These are phyloP conservation scores for Penstemon newberryi DNA, from an alignment of 257 asterid genomes.

Conservation along the genomic window DNA sequence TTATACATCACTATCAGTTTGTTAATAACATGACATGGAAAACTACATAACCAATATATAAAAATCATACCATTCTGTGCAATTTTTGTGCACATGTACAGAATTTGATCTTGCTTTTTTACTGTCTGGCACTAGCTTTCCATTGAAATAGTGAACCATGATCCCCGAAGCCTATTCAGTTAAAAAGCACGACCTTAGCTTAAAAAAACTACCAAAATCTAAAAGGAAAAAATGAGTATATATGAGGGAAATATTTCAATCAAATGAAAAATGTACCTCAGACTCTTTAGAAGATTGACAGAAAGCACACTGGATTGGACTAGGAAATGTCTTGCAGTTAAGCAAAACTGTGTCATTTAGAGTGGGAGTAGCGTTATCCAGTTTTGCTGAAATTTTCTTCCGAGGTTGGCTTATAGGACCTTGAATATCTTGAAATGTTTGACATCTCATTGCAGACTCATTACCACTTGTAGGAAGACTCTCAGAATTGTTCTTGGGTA, in stretches of 20 bases:
- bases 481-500: conserved; percentile 25
- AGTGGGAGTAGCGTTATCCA: conserved; percentile 29
- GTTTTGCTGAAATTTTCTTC: conserved; percentile 31
- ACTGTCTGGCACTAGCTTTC: conserved; percentile 49
- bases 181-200: neutral
- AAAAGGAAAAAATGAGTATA: conserved; percentile 2
- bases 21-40: neutral
- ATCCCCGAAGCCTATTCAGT: conserved; percentile 64
- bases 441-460: conserved; percentile 29
- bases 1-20: neutral
- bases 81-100: conserved; percentile 67
- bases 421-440: conserved; percentile 23
- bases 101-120: conserved; percentile 37
- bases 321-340: conserved; percentile 40
- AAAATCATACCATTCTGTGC: conserved; percentile 76
- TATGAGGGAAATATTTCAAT: conserved; percentile 7
- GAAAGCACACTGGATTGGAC: conserved; percentile 56
- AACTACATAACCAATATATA: neutral
- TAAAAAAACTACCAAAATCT: conserved; percentile 22
- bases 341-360: conserved; percentile 29
- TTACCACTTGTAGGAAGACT: conserved; percentile 23
- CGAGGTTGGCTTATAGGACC: conserved; percentile 23
- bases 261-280: conserved; percentile 52
- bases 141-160: conserved; percentile 71
- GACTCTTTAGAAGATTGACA: conserved; percentile 72